A percentile compares a stretch with the other conserved stretches of the same genome.
phyloP scores from a whole-genome alignment of 2,329 filamentous ascomycete species.

The Phoma sp. region DNA sequence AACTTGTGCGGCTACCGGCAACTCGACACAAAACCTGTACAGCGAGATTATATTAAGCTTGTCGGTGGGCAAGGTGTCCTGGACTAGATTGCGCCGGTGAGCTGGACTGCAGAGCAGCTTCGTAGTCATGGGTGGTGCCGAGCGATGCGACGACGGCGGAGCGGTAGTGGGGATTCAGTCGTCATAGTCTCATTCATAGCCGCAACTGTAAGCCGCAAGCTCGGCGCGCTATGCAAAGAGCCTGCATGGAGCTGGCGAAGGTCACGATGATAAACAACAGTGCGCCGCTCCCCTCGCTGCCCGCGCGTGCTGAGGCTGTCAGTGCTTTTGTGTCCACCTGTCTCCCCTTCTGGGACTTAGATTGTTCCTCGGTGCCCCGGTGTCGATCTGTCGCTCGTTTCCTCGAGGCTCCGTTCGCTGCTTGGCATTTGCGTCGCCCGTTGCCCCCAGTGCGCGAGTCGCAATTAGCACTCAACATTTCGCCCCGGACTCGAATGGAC shows the following conservation, averaged over 20 bases:
- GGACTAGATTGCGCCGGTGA: background rate
- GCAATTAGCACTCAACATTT: conserved; percentile 19
- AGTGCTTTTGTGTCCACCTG: conserved; percentile 7
- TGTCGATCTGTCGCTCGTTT: conserved; percentile 17
- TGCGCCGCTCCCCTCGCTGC: conserved; percentile 3
- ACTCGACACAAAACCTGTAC: background rate
- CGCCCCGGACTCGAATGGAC: conserved; percentile 3
- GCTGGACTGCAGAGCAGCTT: conserved; percentile 3
- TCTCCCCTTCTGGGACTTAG: conserved; percentile 4
- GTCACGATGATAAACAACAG: conserved; percentile 8
- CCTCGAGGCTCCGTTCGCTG: conserved; percentile 17
- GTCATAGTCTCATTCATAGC: conserved; percentile 10
- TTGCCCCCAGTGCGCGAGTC: conserved; percentile 15
- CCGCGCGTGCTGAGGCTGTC: conserved; percentile 5
- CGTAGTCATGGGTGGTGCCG: conserved; percentile 7
- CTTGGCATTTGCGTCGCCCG: conserved; percentile 17
- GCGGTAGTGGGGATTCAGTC: conserved; percentile 5
- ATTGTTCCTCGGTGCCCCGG: conserved; percentile 13
- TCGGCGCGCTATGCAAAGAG: conserved; percentile 17
- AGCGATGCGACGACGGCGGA: conserved; percentile 11
- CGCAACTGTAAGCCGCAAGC: conserved; percentile 4
- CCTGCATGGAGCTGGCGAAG: conserved; percentile 9
- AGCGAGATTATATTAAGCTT: too few species aligned
- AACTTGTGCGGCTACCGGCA: conserved; percentile 3
- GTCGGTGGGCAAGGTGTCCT: background rate